phyloP scores from a whole-genome alignment of 1,284 basidiomycete genomes.

The Porphyrellus sp. region DNA sequence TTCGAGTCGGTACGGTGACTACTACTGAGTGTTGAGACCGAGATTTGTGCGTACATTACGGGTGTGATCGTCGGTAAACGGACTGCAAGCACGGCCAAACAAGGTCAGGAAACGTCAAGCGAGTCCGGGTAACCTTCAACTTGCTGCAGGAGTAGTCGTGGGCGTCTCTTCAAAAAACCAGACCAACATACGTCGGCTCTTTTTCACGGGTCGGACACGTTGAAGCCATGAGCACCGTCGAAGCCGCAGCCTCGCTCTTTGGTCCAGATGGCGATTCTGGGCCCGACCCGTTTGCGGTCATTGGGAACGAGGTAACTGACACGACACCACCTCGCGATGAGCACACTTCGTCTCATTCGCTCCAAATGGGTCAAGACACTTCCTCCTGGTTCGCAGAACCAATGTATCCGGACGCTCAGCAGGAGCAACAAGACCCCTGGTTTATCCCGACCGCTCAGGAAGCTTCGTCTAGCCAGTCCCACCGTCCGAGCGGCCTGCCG shows the following conservation, averaged over 20 bases:
- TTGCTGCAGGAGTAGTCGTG: background rate
- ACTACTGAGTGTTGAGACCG: background rate
- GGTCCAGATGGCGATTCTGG: slow-evolving; percentile 53
- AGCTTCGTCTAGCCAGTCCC: slow-evolving; percentile 16
- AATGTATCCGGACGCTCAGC: slow-evolving; percentile 30
- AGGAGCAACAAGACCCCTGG: slow-evolving; percentile 32
- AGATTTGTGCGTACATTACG: background rate
- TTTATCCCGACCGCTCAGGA: slow-evolving; percentile 26
- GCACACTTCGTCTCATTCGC: slow-evolving; percentile 20
- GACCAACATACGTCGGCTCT: slow-evolving; percentile 7
- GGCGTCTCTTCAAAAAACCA: slow-evolving; percentile 19
- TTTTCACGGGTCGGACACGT: slow-evolving; percentile 27
- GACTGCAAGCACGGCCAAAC: slow-evolving; percentile 30
- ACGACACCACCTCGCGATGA: slow-evolving; percentile 28
- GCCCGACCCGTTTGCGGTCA: slow-evolving; percentile 63
- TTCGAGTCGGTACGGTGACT: slow-evolving; percentile 4
- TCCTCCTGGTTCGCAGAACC: slow-evolving; percentile 34
- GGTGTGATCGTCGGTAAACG: background rate
- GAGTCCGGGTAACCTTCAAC: slow-evolving; percentile 6
- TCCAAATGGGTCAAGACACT: slow-evolving; percentile 36
- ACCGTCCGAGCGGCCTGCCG: slow-evolving; percentile 12
- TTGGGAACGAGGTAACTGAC: slow-evolving; percentile 42
- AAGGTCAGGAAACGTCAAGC: slow-evolving; percentile 9
- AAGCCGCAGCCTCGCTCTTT: slow-evolving; percentile 77
- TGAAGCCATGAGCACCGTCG: slow-evolving; percentile 57